phyloP scores from a whole-genome alignment of 2,329 filamentous ascomycete genomes.

The Hymenoscyphus linearis region DNA sequence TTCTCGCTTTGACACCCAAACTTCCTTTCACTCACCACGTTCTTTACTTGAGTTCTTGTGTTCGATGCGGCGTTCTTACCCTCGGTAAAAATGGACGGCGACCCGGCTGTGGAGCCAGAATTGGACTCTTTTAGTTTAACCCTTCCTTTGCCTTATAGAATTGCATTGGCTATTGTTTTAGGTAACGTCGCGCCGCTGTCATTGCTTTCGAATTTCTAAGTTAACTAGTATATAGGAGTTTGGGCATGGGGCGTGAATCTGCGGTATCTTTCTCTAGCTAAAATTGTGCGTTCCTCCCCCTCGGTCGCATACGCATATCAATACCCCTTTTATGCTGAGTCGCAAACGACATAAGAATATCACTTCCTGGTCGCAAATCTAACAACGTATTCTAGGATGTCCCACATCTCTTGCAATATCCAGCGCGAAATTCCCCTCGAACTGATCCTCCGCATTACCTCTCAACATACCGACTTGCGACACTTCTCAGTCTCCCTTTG shows the following conservation, averaged over 20 bases:
- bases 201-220: background rate
- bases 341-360: background rate
- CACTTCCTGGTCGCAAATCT: slow-evolving; percentile 10
- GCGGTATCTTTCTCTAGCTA: slow-evolving; percentile 72
- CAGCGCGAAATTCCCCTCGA: slow-evolving; percentile 58
- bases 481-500: slow-evolving; percentile 68
- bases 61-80: slow-evolving; percentile 27
- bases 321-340: background rate
- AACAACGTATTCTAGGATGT: slow-evolving; percentile 55
- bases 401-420: slow-evolving; percentile 80
- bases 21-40: slow-evolving; percentile 20
- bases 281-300: slow-evolving; percentile 55
- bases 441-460: slow-evolving; percentile 70
- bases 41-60: slow-evolving; percentile 20
- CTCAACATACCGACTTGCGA: slow-evolving; percentile 81
- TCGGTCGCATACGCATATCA: background rate
- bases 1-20: background rate
- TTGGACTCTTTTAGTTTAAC: slow-evolving; percentile 84
- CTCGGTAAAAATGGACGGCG: slow-evolving; percentile 58
- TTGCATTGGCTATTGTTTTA: slow-evolving; percentile 78
- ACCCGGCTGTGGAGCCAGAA: slow-evolving; percentile 62
- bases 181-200: slow-evolving; percentile 47
- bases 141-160: slow-evolving; percentile 83
- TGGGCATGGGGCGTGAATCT: slow-evolving; percentile 96
- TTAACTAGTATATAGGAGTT: slow-evolving; percentile 53